Evolutionary conservation across 2,329 filamentous ascomycete genomes (phyloP).

Genomic region (Calonectria montana): DNA sequence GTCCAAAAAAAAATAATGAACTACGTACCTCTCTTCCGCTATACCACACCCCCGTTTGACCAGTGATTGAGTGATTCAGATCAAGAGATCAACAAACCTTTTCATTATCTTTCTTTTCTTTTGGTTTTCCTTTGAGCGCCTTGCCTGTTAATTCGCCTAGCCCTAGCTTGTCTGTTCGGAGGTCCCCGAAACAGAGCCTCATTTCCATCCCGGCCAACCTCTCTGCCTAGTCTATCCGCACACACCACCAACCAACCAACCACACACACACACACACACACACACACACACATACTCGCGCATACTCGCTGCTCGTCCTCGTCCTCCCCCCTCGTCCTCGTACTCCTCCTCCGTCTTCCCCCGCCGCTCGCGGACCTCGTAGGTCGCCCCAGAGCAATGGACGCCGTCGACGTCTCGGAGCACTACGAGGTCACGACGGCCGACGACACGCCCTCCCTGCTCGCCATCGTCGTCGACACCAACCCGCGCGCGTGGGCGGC

Average conservation of each 20-base stretch:
- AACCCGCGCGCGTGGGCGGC: constrained; percentile 95
- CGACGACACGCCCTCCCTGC: constrained; percentile 79
- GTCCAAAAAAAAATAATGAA: not conserved
- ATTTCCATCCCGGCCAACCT: not conserved
- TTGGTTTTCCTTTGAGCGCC: not conserved
- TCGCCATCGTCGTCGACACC: constrained; percentile 93
- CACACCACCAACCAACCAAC: no score
- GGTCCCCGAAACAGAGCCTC: not conserved
- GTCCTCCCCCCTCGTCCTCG: not conserved
- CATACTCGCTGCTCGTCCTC: not conserved
- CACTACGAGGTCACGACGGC: constrained; percentile 68
- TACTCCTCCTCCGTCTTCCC: not conserved
- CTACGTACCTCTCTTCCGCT: not conserved
- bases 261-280: no score
- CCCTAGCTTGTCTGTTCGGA: not conserved
- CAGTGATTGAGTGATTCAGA: not conserved
- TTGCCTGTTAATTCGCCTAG: not conserved
- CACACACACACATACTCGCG: no score
- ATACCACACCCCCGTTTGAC: not conserved
- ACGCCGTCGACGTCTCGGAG: constrained; percentile 66
- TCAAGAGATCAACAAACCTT: not conserved
- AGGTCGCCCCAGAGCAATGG: constrained; percentile 55
- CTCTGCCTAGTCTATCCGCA: not conserved
- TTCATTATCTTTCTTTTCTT: not conserved
- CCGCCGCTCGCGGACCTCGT: constrained; percentile 44